Percentiles rank a stretch among this genome's conserved stretches.
phyloP scores from a whole-genome alignment of 805 yeast species.

The Metschnikowia colocasiae region DNA sequence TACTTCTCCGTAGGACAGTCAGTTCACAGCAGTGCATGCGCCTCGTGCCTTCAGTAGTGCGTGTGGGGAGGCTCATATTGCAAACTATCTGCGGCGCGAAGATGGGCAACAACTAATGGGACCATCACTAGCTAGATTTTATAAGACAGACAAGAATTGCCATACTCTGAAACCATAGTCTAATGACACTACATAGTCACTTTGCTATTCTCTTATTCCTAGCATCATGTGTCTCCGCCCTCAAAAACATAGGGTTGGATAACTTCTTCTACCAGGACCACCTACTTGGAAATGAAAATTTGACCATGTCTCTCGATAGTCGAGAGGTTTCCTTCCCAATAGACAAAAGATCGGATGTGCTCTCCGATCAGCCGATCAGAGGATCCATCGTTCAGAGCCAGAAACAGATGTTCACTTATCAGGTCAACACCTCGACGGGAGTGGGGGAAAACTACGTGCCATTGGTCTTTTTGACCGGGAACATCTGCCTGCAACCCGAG shows the following conservation, averaged over 20 bases:
- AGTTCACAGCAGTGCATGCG: no score
- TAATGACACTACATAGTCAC: background rate
- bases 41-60: no score
- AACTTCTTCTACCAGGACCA: background rate
- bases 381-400: slow-evolving; percentile 35
- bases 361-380: slow-evolving; percentile 25
- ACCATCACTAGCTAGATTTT: background rate
- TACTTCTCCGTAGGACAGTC: no score
- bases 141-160: background rate
- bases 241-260: background rate
- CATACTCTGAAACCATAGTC: background rate
- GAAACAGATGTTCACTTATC: slow-evolving; percentile 41
- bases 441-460: slow-evolving; percentile 44
- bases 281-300: background rate
- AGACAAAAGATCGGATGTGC: background rate
- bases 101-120: background rate
- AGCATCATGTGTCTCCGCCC: slow-evolving; percentile 1
- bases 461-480: slow-evolving; percentile 49
- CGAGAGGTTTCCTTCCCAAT: background rate
- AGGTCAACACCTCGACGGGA: slow-evolving; percentile 43
- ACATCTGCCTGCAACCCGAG: slow-evolving; percentile 40
- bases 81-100: slow-evolving; percentile 4
- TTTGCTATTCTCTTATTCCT: background rate
- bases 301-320: background rate
- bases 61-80: background rate